These are phyloP conservation scores for Torulaspora pretoriensis DNA, from an alignment of 1,139 yeast species.

Conservation along the genomic window DNA sequence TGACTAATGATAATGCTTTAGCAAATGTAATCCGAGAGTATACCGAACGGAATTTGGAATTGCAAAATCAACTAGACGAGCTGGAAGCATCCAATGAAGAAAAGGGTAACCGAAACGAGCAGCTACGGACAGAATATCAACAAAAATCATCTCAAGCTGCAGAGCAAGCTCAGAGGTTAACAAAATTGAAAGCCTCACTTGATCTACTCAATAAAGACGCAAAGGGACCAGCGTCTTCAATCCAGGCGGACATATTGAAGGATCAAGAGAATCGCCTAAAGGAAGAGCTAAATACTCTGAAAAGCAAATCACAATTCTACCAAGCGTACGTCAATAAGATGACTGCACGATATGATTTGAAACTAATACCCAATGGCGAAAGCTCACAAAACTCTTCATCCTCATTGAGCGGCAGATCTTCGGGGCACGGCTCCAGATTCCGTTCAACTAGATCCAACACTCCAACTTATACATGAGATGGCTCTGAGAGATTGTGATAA, in stretches of 20 bases:
- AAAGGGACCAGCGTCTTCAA: slow-evolving; percentile 17
- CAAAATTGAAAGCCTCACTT: slow-evolving; percentile 35
- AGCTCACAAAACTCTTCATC: slow-evolving; percentile 10
- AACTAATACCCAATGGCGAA: slow-evolving; percentile 10
- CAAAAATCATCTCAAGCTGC: slow-evolving; percentile 53
- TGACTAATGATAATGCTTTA: slow-evolving; percentile 17
- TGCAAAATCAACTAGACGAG: slow-evolving; percentile 19
- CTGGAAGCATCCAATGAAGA: slow-evolving; percentile 35
- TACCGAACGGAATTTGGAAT: slow-evolving; percentile 1
- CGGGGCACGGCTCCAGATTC: slow-evolving; percentile 10
- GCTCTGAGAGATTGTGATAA: too few relatives aligned
- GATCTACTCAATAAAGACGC: slow-evolving; percentile 39
- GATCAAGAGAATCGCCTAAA: slow-evolving; percentile 9
- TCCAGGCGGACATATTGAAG: slow-evolving; percentile 6
- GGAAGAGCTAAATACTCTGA: slow-evolving; percentile 16
- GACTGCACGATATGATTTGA: slow-evolving; percentile 20
- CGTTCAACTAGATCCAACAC: slow-evolving; percentile 20
- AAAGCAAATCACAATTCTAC: slow-evolving; percentile 22
- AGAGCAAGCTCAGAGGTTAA: slow-evolving; percentile 41
- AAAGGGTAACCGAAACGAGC: slow-evolving; percentile 40
- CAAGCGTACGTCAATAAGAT: slow-evolving; percentile 23
- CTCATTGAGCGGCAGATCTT: slow-evolving; percentile 14
- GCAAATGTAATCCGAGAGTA: slow-evolving; percentile 15
- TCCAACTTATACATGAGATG: slow-evolving; percentile 26
- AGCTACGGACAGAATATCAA: slow-evolving; percentile 49